Percentiles rank a stretch among this genome's conserved stretches.
phyloP scores from a whole-genome alignment of 257 asterid genomes.

The Penstemon davidsonii region DNA sequence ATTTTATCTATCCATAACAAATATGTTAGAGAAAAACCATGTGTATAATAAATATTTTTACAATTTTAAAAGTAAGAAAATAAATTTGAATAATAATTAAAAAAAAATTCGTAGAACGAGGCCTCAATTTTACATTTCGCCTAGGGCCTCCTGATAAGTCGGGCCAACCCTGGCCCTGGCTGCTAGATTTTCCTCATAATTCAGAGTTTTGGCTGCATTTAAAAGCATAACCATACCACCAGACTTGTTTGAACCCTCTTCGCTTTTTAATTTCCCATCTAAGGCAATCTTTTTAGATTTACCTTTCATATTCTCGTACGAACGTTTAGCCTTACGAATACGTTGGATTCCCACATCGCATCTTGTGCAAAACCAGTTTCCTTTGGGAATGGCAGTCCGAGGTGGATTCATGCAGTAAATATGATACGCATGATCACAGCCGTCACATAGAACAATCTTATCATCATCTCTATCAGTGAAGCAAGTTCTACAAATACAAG shows the following conservation, averaged over 20 bases:
- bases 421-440: slow-evolving; percentile 88
- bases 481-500: slow-evolving; percentile 84
- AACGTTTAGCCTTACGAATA: slow-evolving; percentile 49
- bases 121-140: background rate
- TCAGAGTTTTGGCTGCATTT: slow-evolving; percentile 74
- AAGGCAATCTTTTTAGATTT: slow-evolving; percentile 35
- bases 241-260: slow-evolving; percentile 45
- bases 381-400: slow-evolving; percentile 50
- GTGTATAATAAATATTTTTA: too few species aligned
- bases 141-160: background rate
- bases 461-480: slow-evolving; percentile 69
- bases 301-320: slow-evolving; percentile 40
- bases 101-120: too few species aligned
- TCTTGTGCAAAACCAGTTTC: slow-evolving; percentile 77
- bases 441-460: slow-evolving; percentile 82
- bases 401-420: slow-evolving; percentile 83
- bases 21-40: too few species aligned
- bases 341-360: slow-evolving; percentile 55
- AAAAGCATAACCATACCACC: slow-evolving; percentile 91
- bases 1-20: too few species aligned
- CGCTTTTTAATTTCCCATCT: slow-evolving; percentile 37
- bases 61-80: too few species aligned
- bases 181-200: slow-evolving; percentile 55
- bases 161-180: slow-evolving; percentile 25
- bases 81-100: too few species aligned